phyloP scores from a whole-genome alignment of 2,329 filamentous ascomycete genomes.

The Verticillium nubilum region DNA sequence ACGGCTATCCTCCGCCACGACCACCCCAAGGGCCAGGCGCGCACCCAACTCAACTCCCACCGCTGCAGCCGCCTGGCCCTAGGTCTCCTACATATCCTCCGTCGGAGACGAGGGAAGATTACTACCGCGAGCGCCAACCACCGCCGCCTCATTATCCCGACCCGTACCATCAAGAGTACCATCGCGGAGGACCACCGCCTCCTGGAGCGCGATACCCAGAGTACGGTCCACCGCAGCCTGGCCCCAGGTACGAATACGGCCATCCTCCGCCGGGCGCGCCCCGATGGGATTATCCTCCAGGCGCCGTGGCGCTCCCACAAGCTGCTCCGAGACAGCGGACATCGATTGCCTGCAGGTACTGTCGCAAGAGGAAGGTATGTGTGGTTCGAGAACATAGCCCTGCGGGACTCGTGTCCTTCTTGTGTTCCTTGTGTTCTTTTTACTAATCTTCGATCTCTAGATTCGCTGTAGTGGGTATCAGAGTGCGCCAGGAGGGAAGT shows the following conservation, averaged over 20 bases:
- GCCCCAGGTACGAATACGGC: conserved; percentile 10
- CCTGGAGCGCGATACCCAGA: conserved; percentile 25
- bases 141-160: conserved; percentile 24
- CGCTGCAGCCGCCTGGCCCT: conserved; percentile 10
- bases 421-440: not conserved
- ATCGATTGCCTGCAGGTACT: conserved; percentile 56
- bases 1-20: conserved; percentile 35
- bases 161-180: conserved; percentile 26
- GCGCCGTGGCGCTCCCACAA: conserved; percentile 35
- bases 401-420: not conserved
- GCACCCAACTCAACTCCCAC: conserved; percentile 9
- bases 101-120: conserved; percentile 19
- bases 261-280: conserved; percentile 14
- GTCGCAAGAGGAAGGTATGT: conserved; percentile 54
- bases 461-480: conserved; percentile 58
- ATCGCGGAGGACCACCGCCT: conserved; percentile 26
- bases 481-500: conserved; percentile 53
- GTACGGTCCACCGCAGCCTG: conserved; percentile 18
- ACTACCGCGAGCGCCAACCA: conserved; percentile 23
- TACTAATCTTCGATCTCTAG: conserved; percentile 27
- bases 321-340: conserved; percentile 53
- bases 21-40: conserved; percentile 4
- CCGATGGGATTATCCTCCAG: conserved; percentile 24
- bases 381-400: not conserved
- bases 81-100: conserved; percentile 12